phyloP scores from a whole-genome alignment of 2,329 filamentous ascomycete species.

The Lachnellula subtilissima region DNA sequence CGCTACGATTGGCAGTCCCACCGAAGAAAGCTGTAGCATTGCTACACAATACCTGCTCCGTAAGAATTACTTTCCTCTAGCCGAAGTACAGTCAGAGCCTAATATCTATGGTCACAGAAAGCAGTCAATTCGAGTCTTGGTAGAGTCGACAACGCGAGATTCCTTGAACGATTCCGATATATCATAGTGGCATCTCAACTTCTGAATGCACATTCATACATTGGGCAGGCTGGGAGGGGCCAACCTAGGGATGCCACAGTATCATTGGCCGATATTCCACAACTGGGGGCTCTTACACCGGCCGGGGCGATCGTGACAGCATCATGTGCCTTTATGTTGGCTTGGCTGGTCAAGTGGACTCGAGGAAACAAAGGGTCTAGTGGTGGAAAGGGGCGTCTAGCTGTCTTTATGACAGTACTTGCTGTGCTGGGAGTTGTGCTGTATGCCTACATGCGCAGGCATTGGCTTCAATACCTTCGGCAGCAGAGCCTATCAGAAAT shows the following conservation, averaged over 20 bases:
- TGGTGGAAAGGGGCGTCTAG: slow-evolving; percentile 52
- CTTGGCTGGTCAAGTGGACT: slow-evolving; percentile 68
- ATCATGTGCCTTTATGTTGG: slow-evolving; percentile 49
- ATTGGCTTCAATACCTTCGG: slow-evolving; percentile 75
- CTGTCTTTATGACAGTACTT: slow-evolving; percentile 42
- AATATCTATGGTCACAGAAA: slow-evolving; percentile 41
- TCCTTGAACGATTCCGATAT: slow-evolving; percentile 90
- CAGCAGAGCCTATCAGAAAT: slow-evolving; percentile 69
- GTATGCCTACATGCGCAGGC: slow-evolving; percentile 69
- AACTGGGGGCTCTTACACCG: slow-evolving; percentile 48
- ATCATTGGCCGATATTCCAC: slow-evolving; percentile 17
- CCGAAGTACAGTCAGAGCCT: slow-evolving; percentile 4
- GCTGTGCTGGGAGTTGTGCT: slow-evolving; percentile 51
- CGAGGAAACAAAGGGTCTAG: slow-evolving; percentile 46
- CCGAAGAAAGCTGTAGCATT: slow-evolving; percentile 39
- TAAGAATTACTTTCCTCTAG: slow-evolving; percentile 32
- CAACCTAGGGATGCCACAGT: slow-evolving; percentile 19
- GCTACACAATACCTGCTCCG: slow-evolving; percentile 47
- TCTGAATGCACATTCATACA: slow-evolving; percentile 63
- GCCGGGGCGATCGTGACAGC: slow-evolving; percentile 63
- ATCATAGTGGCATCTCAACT: slow-evolving; percentile 89
- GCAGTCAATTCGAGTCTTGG: slow-evolving; percentile 69
- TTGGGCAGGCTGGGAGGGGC: slow-evolving; percentile 34
- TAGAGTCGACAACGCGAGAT: slow-evolving; percentile 73
- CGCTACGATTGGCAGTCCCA: slow-evolving; percentile 41